Evolutionary conservation across 306 rosid species (phyloP), one percentile per base, ranked within the genome.

Genomic region (Ochetophila trinervis): DNA sequence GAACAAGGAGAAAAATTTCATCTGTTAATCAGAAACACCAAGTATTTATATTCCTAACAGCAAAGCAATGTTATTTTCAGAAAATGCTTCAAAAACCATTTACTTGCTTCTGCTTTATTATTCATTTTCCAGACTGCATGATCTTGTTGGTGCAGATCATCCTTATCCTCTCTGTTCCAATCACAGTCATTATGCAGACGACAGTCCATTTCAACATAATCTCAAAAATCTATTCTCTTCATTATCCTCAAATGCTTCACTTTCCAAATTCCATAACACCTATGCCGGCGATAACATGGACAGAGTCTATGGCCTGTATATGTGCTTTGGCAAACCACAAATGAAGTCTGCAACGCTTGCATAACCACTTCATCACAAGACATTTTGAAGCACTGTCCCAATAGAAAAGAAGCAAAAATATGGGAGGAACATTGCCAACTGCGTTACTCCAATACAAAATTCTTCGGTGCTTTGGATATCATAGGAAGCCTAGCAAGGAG

Each of bases 351-450:
- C 56, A n/a, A 34, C 0, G 17, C 1, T 0, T 87, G 87, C 77
- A 63, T 83, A 51, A 32, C 36, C 42, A 35, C 61, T 0, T 85
- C 85, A 12, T 1, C 34, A 65, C 47, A 49, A 10, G 61, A 74
- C 67, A 67, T 85, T 5, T 3, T 34, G 35, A 72, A 1, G 37
- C 73, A 23, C 5, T 87, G 90, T 52, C 80, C 77, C 1, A 53
- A 17, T 50, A 51, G 82, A 13, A 36, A 45, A 52, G 91, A 83
- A 67, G 90, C 88, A 1, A 35, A 67, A 23, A 60, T 76, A 0
- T 83, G 86, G 86, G 85, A 80, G 51, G 91, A 87, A 1, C 0
- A 0, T 0, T 87, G 95, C 55, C 90, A 74, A 8, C 36, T 85
- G 19, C 86, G 84, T 34, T 87, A 83, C 64, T 85, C 91, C 20